These are phyloP conservation scores for Xylaria sp. DNA, from an alignment of 2,329 filamentous ascomycete genomes.

Conservation along the genomic window DNA sequence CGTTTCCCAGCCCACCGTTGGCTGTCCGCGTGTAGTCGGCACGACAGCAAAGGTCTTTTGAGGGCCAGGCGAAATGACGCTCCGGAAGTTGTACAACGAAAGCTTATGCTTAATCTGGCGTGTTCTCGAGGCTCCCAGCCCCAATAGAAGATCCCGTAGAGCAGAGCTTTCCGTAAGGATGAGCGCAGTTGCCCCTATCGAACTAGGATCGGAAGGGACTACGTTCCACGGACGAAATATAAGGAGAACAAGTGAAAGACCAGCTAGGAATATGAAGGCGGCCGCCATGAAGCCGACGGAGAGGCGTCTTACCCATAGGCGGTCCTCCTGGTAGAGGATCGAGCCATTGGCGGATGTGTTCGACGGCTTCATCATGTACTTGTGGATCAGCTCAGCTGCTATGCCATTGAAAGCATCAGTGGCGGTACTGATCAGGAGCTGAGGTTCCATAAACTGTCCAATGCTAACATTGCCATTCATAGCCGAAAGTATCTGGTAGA, in stretches of 20 bases:
- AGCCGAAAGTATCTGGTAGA: slow-evolving; percentile 33
- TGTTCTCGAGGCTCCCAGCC: slow-evolving; percentile 23
- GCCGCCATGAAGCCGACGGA: slow-evolving; percentile 31
- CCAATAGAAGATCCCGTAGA: slow-evolving; percentile 21
- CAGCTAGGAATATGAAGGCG: slow-evolving; percentile 24
- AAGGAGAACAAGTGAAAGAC: slow-evolving; percentile 15
- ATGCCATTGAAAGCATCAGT: slow-evolving; percentile 31
- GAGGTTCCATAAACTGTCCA: slow-evolving; percentile 29
- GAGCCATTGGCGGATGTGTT: slow-evolving; percentile 21
- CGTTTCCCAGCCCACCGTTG: background rate
- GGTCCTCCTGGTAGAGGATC: slow-evolving; percentile 20
- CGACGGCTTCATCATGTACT: slow-evolving; percentile 31
- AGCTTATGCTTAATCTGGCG: slow-evolving; percentile 21
- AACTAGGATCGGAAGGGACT: slow-evolving; percentile 31
- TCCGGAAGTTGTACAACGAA: slow-evolving; percentile 25
- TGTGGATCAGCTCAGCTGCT: slow-evolving; percentile 27
- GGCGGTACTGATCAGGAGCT: slow-evolving; percentile 20
- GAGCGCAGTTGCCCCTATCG: slow-evolving; percentile 31
- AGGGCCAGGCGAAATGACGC: slow-evolving; percentile 12
- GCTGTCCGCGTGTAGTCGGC: slow-evolving; percentile 7
- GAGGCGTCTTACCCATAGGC: slow-evolving; percentile 28
- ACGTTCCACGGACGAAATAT: slow-evolving; percentile 29
- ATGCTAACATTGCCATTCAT: slow-evolving; percentile 32
- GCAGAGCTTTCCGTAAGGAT: slow-evolving; percentile 27
- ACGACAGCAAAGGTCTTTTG: slow-evolving; percentile 23